Evolutionary conservation across 306 rosid species (phyloP), one percentile per base, ranked within the genome.

Genomic region (Begonia peltatifolia): DNA sequence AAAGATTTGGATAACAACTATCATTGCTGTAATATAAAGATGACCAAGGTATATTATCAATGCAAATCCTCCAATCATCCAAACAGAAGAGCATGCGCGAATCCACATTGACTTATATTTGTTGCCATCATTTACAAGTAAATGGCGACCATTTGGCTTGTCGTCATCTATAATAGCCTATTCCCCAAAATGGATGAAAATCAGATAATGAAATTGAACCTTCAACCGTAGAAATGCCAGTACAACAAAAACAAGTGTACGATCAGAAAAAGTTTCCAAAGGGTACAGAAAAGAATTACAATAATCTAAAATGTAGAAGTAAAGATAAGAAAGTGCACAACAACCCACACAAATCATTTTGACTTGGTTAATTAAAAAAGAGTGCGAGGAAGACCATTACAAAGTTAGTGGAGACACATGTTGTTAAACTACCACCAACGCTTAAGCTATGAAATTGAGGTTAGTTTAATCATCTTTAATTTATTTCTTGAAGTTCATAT

Each of bases 21-120:
- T 80, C 96, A 83, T 83, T 12, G 99, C 94, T 44, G 90, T 83
- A 53, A 92, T 86, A 66, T 69, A 83, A 22, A 92, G 96, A 75
- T 92, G 99, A 48, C 99, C 99, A 80, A 86, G 61, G 58, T 86
- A 92, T 57, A 92, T 81, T 53, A 66, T 66, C 44, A 83, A 68
- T 5, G 51, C 93, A 83, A 86, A 86, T 41, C 99, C 94, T 56
- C 88, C 99, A 64, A 92, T 92, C 99, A 92, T 92, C 99, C 99
- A 92, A 49, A 86, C 12, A 8, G 96, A 68, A 47, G 99, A 92
- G 66, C 77, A 77, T 42, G 96, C 80, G 47, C 99, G 92, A 62
- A 82, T 77, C 77, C 57, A 70, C 96, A 92, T 86, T 16, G 96
- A 75, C 73, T 71, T 83, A 76, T 92, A 92, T 69, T 92, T 92